A percentile compares a stretch with the other conserved stretches of the same genome.
Evolutionary conservation across 345 rosid genomes (phyloP).

Genomic region (Firmiana major): DNA sequence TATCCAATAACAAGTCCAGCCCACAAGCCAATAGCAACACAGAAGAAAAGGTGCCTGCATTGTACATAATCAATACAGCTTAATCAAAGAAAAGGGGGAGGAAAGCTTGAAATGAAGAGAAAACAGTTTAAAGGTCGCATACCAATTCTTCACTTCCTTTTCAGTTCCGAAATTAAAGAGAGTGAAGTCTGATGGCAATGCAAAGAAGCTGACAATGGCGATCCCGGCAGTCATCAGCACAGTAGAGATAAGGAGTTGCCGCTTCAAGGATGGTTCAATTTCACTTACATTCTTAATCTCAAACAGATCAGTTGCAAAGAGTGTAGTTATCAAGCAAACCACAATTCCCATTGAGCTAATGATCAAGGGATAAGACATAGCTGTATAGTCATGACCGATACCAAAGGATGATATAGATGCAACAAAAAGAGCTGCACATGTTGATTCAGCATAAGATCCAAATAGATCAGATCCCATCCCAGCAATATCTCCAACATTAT

Average conservation of each 20-base stretch:
- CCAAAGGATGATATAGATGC: slow-evolving; percentile 63
- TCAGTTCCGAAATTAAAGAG: slow-evolving; percentile 51
- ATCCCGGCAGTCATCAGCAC: slow-evolving; percentile 59
- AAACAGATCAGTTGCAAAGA: slow-evolving; percentile 53
- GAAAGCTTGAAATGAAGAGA: background rate
- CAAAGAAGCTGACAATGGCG: slow-evolving; percentile 41
- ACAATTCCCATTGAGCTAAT: slow-evolving; percentile 56
- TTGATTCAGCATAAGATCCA: slow-evolving; percentile 63
- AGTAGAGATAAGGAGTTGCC: slow-evolving; percentile 61
- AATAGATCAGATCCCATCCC: slow-evolving; percentile 71
- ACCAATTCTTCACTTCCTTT: slow-evolving; percentile 59
- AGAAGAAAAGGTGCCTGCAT: slow-evolving; percentile 59
- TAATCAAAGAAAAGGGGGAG: background rate
- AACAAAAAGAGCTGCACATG: slow-evolving; percentile 63
- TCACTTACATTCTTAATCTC: slow-evolving; percentile 47
- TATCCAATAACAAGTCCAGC: slow-evolving; percentile 65
- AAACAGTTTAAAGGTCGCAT: background rate
- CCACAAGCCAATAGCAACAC: slow-evolving; percentile 58
- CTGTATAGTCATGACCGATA: slow-evolving; percentile 41
- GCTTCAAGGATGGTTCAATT: slow-evolving; percentile 54
- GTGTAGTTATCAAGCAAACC: slow-evolving; percentile 54
- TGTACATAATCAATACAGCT: slow-evolving; percentile 1
- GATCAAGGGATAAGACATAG: slow-evolving; percentile 56
- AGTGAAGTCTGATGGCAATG: slow-evolving; percentile 57
- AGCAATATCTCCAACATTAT: slow-evolving; percentile 67